Evolutionary conservation across 441 rosid genomes (phyloP).

Genomic region (Pelargonium citronellum): DNA sequence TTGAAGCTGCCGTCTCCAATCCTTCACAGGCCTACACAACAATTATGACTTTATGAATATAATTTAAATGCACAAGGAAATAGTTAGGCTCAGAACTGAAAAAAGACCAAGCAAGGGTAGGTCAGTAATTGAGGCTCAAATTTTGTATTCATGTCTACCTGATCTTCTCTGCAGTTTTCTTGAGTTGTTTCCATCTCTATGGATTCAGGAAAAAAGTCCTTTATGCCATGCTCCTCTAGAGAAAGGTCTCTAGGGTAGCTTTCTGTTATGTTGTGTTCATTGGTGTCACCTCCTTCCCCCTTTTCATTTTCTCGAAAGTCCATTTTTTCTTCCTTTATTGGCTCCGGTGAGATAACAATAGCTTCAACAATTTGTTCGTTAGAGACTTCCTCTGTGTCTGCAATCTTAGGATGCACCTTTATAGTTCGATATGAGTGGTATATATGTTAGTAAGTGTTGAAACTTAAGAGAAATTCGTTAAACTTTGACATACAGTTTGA

Average conservation of each 20-base stretch:
- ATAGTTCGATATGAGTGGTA: too few relatives aligned
- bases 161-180: conserved; percentile 18
- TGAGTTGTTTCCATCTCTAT: conserved; percentile 9
- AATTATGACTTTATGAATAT: neutral
- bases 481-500: conserved; percentile 4
- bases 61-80: neutral
- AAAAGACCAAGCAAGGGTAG: neutral
- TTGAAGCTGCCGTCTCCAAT: conserved; percentile 17
- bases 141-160: neutral
- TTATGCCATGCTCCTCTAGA: neutral
- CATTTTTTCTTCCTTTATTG: too few relatives aligned
- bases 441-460: too few relatives aligned
- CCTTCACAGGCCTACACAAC: conserved; percentile 16
- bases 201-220: conserved; percentile 12
- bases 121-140: neutral
- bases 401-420: too few relatives aligned
- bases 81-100: neutral
- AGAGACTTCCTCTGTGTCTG: too few relatives aligned
- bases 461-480: neutral
- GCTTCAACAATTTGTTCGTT: too few relatives aligned
- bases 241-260: too few relatives aligned
- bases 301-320: too few relatives aligned
- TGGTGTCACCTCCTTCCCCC: too few relatives aligned
- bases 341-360: too few relatives aligned
- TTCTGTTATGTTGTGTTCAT: too few relatives aligned